Evolutionary conservation across 805 yeast species (phyloP), one percentile per base, ranked within the genome.

Genomic region (Huiozyma sinensis): DNA sequence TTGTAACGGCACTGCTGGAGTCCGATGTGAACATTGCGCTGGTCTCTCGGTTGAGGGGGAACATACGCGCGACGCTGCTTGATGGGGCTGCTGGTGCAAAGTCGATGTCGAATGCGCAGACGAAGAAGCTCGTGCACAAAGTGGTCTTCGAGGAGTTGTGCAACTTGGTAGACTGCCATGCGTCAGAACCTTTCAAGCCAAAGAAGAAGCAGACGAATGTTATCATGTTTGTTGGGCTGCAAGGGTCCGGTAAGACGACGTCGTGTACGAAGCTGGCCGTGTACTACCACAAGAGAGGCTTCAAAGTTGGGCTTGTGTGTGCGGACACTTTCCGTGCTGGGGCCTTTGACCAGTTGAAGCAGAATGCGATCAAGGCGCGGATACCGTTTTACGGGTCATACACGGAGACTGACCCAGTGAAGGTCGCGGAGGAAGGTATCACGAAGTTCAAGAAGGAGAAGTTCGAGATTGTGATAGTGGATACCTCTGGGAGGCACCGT

Each of bases 291-390:
- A 77, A 89, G 58, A 73, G 97, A 58, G 97, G 97, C 2, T 87
- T 81, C 66, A 89, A 88, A 61, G 95, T 87, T 39, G 97, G 97
- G 43, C 71, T 92, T 60, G 97, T 92, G 28, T 92, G 98, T 76
- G 98, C 98, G 1, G 98, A 92, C 70, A 92, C 98, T 30, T 92
- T 90, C 73, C 81, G 98, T 73, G 98, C 98, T 33, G 98, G 98
- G 73, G 98, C 98, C 2, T 90, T 90, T 70, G 98, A 90, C 67
- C 98, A 90, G 71, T 75, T 90, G 66, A 90, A 92, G 63, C 98
- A 90, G 66, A 90, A 90, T 65, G 97, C 98, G 27, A 87, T 90
- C 44, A 86, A 87, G 68, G 94, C 98, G 1, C 79, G 83, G 53
- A 86, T 90, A 44, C 97, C 98, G 38, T 90, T 78, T 65, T 90